A percentile compares a stretch with the other conserved stretches of the same genome.
These are phyloP conservation scores for Boletus edulis DNA, from an alignment of 768 basidiomycete genomes.

Conservation along the genomic window DNA sequence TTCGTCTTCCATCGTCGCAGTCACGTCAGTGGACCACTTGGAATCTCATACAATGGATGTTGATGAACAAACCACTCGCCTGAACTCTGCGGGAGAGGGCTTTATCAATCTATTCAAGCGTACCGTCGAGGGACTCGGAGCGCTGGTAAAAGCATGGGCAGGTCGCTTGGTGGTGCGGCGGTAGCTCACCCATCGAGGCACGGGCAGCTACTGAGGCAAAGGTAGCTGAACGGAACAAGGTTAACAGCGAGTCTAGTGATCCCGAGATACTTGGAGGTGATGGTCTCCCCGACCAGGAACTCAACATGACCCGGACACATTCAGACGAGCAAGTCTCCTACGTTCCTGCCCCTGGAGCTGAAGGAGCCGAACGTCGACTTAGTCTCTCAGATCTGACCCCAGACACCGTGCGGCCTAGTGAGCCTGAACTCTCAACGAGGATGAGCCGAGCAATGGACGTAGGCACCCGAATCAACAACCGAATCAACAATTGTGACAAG, in stretches of 20 bases:
- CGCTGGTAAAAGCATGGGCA: conserved; percentile 54
- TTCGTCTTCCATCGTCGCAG: background rate
- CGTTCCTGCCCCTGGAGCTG: background rate
- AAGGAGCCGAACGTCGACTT: conserved; percentile 36
- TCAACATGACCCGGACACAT: background rate
- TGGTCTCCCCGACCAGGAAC: conserved; percentile 7
- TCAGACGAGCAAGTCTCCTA: background rate
- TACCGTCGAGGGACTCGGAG: conserved; percentile 65
- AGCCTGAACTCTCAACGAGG: conserved; percentile 23
- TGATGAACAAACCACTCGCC: conserved; percentile 7
- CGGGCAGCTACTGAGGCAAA: conserved; percentile 64
- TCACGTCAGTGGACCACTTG: background rate
- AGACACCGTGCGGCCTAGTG: conserved; percentile 26
- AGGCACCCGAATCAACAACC: background rate
- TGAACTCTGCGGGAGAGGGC: conserved; percentile 34
- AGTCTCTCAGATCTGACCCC: conserved; percentile 63
- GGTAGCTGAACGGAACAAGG: conserved; percentile 61
- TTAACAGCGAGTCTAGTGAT: conserved; percentile 32
- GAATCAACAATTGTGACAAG: too few species aligned
- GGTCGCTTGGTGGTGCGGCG: conserved; percentile 54
- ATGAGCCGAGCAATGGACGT: conserved; percentile 5
- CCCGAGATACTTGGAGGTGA: conserved; percentile 27
- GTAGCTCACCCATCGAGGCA: conserved; percentile 62
- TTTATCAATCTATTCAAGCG: conserved; percentile 68
- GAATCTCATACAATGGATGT: conserved; percentile 29